phyloP scores from a whole-genome alignment of 106 monocot species.

The Dioscorea dumetorum region DNA sequence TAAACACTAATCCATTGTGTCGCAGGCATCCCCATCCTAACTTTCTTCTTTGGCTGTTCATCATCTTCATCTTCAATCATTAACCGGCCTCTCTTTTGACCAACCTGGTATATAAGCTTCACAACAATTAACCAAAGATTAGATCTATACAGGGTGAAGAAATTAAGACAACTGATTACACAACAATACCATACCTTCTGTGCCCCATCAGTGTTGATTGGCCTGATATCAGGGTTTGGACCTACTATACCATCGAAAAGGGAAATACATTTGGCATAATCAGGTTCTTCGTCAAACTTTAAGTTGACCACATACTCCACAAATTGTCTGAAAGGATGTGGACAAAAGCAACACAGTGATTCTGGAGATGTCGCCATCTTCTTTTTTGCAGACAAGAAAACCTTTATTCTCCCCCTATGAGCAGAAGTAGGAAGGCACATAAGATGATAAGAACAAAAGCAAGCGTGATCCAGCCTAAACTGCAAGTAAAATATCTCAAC shows the following conservation, averaged over 20 bases:
- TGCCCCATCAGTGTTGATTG: constrained; percentile 88
- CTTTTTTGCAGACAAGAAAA: constrained; percentile 94
- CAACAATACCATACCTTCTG: constrained; percentile 48
- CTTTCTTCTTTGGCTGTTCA: constrained; percentile 83
- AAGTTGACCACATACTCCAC: constrained; percentile 78
- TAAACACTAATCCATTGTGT: constrained; percentile 95
- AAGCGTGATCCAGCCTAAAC: background rate
- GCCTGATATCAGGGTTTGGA: constrained; percentile 73
- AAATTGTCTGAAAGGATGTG: constrained; percentile 70
- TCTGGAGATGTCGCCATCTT: constrained; percentile 92
- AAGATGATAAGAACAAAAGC: background rate
- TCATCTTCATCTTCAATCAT: constrained; percentile 68
- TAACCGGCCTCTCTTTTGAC: constrained; percentile 84
- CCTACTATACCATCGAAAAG: constrained; percentile 80
- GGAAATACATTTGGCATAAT: constrained; percentile 82
- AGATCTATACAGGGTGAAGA: constrained; percentile 9
- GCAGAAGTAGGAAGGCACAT: constrained; percentile 1
- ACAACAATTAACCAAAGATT: constrained; percentile 21
- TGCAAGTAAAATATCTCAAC: constrained; percentile 18
- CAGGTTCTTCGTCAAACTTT: constrained; percentile 94
- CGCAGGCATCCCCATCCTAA: constrained; percentile 84
- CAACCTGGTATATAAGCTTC: constrained; percentile 76
- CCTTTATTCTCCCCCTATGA: constrained; percentile 86
- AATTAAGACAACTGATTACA: background rate
- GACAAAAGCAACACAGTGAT: constrained; percentile 66